Evolutionary conservation across 23 red algal species (phyloP).

Genomic region (Gracilariopsis chorda): DNA sequence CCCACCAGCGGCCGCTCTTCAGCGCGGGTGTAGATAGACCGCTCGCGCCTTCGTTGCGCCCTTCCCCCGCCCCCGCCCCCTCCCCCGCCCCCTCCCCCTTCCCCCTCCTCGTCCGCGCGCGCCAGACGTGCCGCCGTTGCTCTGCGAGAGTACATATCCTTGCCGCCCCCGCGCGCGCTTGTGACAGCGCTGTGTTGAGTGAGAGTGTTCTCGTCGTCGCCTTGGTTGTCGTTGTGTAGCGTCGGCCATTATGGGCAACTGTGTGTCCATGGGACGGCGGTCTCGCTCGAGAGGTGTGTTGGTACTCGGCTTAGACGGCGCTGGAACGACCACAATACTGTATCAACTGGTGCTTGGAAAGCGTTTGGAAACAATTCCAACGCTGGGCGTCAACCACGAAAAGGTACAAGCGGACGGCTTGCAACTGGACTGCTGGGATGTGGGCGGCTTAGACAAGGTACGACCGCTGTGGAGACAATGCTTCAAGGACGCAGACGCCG

Average conservation of each 20-base stretch:
- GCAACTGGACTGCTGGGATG: constrained; percentile 79
- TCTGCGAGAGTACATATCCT: background rate
- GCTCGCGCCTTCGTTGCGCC: background rate
- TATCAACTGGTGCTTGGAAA: constrained; percentile 82
- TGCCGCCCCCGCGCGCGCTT: background rate
- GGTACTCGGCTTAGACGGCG: constrained; percentile 82
- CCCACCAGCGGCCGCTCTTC: too few relatives aligned
- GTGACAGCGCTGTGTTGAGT: background rate
- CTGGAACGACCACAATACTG: constrained; percentile 87
- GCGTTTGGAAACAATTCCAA: constrained; percentile 86
- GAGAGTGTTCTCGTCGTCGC: background rate
- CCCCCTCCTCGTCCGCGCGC: background rate
- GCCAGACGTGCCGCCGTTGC: background rate
- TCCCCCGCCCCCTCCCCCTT: background rate
- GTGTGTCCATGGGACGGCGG: constrained; percentile 28
- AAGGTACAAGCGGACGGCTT: constrained; percentile 57
- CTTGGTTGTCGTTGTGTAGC: background rate
- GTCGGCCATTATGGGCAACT: constrained; percentile 23
- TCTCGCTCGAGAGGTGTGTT: constrained; percentile 59
- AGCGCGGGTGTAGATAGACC: too few relatives aligned
- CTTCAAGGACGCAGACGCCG: constrained; percentile 66
- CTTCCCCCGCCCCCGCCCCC: background rate
- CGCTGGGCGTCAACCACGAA: constrained; percentile 86
- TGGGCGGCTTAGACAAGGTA: constrained; percentile 89
- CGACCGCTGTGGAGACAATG: constrained; percentile 82